Percentiles rank a stretch among this genome's conserved stretches.
Evolutionary conservation across 1,284 basidiomycete genomes (phyloP).

Genomic region (Trichosporon coremiiforme): DNA sequence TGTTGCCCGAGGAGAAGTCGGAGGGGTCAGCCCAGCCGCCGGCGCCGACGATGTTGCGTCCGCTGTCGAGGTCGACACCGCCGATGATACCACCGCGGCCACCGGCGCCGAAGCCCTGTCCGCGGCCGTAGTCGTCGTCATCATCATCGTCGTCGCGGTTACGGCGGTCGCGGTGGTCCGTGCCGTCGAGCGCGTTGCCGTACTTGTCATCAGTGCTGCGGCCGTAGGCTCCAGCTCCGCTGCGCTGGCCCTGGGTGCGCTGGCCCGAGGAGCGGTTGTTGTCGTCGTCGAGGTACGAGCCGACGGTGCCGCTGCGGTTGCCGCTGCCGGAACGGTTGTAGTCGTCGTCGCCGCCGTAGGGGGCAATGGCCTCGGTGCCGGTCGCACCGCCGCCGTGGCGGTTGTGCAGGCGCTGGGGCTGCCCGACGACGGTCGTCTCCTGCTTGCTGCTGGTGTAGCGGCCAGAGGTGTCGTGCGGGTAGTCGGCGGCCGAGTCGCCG

Average conservation of each 20-base stretch:
- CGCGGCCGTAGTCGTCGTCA: neutral
- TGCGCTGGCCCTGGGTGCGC: neutral
- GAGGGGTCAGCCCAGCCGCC: conserved; percentile 5
- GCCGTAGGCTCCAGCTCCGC: neutral
- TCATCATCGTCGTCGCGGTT: neutral
- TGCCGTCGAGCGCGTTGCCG: conserved; percentile 17
- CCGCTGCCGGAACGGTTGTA: neutral
- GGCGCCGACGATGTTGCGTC: neutral
- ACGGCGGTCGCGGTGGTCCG: conserved; percentile 3
- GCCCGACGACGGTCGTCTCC: conserved; percentile 17
- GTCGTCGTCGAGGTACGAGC: conserved; percentile 7
- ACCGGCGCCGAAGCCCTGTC: neutral
- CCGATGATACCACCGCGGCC: neutral
- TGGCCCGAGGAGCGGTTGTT: neutral
- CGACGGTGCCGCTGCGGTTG: neutral
- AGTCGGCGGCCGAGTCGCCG: neutral
- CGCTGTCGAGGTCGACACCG: neutral
- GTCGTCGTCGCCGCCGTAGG: conserved; percentile 15
- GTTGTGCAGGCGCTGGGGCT: conserved; percentile 14
- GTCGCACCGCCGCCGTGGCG: conserved; percentile 18
- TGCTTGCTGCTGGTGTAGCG: conserved; percentile 5
- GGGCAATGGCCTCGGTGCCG: conserved; percentile 13
- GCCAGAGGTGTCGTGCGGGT: conserved; percentile 13
- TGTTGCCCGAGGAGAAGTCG: neutral
- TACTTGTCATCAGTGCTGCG: conserved; percentile 1